Conservation (phyloP, 2,329 filamentous ascomycete genomes). For the Huntiella abstrusa region DNA sequence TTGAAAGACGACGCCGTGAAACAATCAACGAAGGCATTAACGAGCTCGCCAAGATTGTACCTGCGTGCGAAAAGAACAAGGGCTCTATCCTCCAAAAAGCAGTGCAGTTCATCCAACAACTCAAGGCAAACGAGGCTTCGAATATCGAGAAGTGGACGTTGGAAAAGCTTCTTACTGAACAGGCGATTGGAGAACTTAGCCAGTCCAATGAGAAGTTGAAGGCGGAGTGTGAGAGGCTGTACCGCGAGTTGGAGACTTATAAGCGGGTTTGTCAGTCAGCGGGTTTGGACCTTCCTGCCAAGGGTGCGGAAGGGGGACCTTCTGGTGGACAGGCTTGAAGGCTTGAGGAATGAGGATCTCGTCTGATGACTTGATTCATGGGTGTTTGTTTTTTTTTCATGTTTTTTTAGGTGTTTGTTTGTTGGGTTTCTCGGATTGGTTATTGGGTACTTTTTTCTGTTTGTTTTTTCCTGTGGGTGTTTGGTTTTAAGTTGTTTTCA, state of each 20-base stretch:
- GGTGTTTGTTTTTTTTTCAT: neutral
- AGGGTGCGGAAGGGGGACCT: constrained; percentile 3
- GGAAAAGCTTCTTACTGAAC: constrained; percentile 76
- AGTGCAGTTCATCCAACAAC: constrained; percentile 81
- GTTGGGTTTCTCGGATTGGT: too few relatives aligned
- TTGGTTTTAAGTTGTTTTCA: too few relatives aligned
- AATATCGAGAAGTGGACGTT: constrained; percentile 91
- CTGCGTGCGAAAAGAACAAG: constrained; percentile 97
- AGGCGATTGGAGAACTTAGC: constrained; percentile 75
- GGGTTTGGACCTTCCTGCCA: constrained; percentile 24
- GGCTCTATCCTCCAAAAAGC: constrained; percentile 87
- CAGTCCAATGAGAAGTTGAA: constrained; percentile 76
- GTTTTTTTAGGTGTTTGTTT: neutral
- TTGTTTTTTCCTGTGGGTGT: too few relatives aligned
- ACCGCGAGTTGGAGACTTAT: constrained; percentile 62
- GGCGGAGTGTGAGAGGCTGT: constrained; percentile 57
- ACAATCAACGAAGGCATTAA: constrained; percentile 99
- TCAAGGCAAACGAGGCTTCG: constrained; percentile 84
- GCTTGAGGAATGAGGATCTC: too few relatives aligned
- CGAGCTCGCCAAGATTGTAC: constrained; percentile 92
- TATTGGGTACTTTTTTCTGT: too few relatives aligned
- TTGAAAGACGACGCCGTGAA: constrained; percentile 87
- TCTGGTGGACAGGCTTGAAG: too few relatives aligned
- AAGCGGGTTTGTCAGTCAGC: constrained; percentile 48
- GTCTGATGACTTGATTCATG: too few relatives aligned